Base-by-base conservation (phyloP, 2,329 filamentous ascomycete genomes). In the Blastomyces silverae region DNA sequence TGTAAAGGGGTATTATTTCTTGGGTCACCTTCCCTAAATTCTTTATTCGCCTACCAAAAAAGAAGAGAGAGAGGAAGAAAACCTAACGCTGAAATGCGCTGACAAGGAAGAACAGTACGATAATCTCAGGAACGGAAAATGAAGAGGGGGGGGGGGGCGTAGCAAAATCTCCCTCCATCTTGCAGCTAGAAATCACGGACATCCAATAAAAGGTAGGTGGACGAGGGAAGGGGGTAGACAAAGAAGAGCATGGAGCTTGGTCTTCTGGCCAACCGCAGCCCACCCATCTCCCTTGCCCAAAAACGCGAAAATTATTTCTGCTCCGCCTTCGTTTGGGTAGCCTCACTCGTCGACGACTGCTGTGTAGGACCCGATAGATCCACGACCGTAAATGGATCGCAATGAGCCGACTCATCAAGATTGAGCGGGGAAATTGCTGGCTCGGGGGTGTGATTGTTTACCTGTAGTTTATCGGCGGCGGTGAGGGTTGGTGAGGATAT, bases 351-450 rank as follows among this genome's bases (percentile, higher is more conserved):
- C 31, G 55, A 57, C 6, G 17, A 37, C 28, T 7, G n/a, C 55
- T 57, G 55, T 20, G 55, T 39, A 37, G 17, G 28, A 2, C 31
- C 31, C 31, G 55, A 57, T 15, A 48, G 25, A 6, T 46, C 58
- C n/a, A 60, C 39, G 42, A 22, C 39, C 3, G 58, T 48, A 31
- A 60, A 60, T 1, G 58, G 58, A 48, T 60, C 44, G 25, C 50
- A 46, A 1, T 62, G 37, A 20, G 58, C 39, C 8, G 37, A 52
- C 22, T 66, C 65, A 44, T 66, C 63, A 11, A 66, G 63, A 15
- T 39, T 37, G 28, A 65, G 25, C 7, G 63, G 65, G 6, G 65
- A 66, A 57, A 66, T 66, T 20, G 50, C 60, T 10, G 58, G 22
- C 31, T 66, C 44, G 5, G 11, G 34, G 20, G 48, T 28, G 7